Conservation (phyloP, 257 asterid genomes). For the Solanum dulcamara region DNA sequence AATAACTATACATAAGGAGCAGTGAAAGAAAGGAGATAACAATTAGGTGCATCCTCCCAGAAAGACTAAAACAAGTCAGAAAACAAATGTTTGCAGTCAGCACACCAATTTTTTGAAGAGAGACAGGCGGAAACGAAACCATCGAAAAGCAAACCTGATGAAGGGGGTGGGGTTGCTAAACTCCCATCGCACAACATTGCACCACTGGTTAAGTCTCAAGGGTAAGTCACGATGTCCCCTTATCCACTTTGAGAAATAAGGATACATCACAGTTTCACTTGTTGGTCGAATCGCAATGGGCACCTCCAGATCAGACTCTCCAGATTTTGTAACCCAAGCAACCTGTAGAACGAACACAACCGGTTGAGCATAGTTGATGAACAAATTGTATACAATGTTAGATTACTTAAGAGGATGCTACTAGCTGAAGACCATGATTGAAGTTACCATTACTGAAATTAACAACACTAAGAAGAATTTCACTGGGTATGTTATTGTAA, state of each 20-base stretch:
- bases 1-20: background rate
- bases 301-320: conserved; percentile 84
- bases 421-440: background rate
- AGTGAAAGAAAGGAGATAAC: background rate
- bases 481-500: too few relatives aligned
- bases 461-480: background rate
- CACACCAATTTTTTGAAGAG: background rate
- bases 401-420: background rate
- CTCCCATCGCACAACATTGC: conserved; percentile 99
- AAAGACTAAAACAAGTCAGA: background rate
- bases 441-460: background rate
- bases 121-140: background rate
- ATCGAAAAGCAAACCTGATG: conserved; percentile 48
- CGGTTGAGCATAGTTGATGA: background rate
- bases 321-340: conserved; percentile 99
- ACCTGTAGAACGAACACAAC: conserved; percentile 37
- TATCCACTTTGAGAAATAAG: conserved; percentile 94
- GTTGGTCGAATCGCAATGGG: conserved; percentile 99
- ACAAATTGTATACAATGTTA: background rate
- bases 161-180: conserved; percentile 99
- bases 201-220: conserved; percentile 93
- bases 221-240: conserved; percentile 99
- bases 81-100: background rate
- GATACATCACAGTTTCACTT: conserved; percentile 99
- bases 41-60: background rate